Conservation (phyloP, 371 early-diverging fungal genomes). For the Lichtheimia corymbifera region DNA sequence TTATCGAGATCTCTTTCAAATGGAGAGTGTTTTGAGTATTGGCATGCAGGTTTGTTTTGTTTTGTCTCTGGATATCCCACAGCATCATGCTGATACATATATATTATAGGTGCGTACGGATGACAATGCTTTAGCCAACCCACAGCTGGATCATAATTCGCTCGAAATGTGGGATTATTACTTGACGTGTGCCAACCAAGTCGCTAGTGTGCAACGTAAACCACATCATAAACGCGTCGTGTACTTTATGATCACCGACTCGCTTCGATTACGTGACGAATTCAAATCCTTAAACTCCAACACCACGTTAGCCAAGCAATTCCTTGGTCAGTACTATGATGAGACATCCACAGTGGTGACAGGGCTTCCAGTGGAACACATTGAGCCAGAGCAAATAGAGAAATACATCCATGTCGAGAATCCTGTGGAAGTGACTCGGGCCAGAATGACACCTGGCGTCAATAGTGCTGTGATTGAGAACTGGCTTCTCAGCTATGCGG, state of each 20-base stretch:
- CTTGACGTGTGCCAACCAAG: conserved; percentile 37
- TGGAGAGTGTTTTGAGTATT: conserved; percentile 37
- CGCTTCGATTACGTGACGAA: conserved; percentile 24
- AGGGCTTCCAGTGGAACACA: conserved; percentile 33
- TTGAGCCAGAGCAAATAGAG: conserved; percentile 30
- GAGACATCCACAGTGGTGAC: conserved; percentile 21
- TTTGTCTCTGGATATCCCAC: neutral
- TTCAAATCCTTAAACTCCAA: conserved; percentile 30
- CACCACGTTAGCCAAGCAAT: conserved; percentile 1
- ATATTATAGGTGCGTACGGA: conserved; percentile 26
- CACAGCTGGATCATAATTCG: conserved; percentile 23
- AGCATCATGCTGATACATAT: neutral
- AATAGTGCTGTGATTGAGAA: conserved; percentile 40
- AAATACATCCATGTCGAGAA: conserved; percentile 29
- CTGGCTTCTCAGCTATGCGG: conserved; percentile 35
- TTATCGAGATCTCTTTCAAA: conserved; percentile 27
- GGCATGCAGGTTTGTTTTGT: conserved; percentile 28
- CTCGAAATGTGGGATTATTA: conserved; percentile 31
- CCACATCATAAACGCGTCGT: conserved; percentile 30
- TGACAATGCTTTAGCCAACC: conserved; percentile 33
- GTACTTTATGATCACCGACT: conserved; percentile 39
- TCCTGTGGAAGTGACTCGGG: conserved; percentile 18
- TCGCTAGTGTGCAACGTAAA: conserved; percentile 23
- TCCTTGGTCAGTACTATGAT: conserved; percentile 4
- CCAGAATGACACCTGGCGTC: conserved; percentile 29